Percentiles rank a stretch among this genome's conserved stretches.
Evolutionary conservation across 345 rosid genomes (phyloP).

Genomic region (Eucalyptus sp.): DNA sequence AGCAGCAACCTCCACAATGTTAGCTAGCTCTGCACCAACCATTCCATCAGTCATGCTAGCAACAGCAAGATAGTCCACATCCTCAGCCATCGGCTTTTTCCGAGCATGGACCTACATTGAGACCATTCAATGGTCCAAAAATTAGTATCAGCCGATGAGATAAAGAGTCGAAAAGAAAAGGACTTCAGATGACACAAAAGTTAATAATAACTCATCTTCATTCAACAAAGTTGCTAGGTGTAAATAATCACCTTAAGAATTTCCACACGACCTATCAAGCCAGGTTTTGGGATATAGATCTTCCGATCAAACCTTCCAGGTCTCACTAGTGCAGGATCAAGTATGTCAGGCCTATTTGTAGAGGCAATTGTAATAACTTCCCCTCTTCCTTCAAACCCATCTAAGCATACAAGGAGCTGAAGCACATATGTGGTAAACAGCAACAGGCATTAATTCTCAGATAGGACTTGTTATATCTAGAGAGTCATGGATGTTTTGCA

Average conservation of each 20-base stretch:
- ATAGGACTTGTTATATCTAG: neutral
- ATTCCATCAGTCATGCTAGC: conserved; percentile 90
- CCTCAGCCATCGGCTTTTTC: conserved; percentile 90
- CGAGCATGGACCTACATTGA: conserved; percentile 78
- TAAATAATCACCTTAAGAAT: conserved; percentile 55
- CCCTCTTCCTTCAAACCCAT: conserved; percentile 98
- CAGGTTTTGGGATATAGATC: conserved; percentile 79
- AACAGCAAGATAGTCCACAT: conserved; percentile 89
- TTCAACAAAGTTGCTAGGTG: neutral
- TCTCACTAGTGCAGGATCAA: conserved; percentile 91
- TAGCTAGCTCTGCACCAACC: conserved; percentile 99
- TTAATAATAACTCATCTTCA: neutral
- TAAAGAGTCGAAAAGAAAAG: neutral
- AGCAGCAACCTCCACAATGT: conserved; percentile 87
- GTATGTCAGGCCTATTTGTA: conserved; percentile 90
- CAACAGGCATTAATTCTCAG: neutral
- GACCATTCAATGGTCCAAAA: neutral
- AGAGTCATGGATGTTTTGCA: neutral
- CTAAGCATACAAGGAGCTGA: conserved; percentile 88
- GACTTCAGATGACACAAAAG: neutral
- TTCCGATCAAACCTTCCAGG: conserved; percentile 90
- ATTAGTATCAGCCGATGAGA: neutral
- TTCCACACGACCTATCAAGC: conserved; percentile 81
- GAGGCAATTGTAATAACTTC: conserved; percentile 94
- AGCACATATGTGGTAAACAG: neutral